Percentiles rank a stretch among this genome's conserved stretches.
Conservation (phyloP, 208 protist species). For the Leishmania amazonensis region DNA sequence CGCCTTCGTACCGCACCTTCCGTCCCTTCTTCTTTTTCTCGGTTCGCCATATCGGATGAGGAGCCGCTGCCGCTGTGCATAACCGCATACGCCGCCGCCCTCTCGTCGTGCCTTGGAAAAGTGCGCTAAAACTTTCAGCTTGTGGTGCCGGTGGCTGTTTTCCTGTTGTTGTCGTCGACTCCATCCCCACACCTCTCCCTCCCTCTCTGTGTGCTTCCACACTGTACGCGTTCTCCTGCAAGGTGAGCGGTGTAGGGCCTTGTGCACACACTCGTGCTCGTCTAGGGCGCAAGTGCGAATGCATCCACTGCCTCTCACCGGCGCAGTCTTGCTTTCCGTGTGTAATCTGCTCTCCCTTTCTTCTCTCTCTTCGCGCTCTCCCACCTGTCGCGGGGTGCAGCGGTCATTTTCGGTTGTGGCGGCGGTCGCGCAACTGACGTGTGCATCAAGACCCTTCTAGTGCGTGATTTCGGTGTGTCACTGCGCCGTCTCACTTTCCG, state of each 20-base stretch:
- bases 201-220: background rate
- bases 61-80: background rate
- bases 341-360: background rate
- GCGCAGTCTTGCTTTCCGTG: background rate
- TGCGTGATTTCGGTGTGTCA: background rate
- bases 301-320: background rate
- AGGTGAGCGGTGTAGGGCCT: background rate
- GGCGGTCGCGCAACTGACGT: background rate
- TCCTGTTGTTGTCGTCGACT: no score
- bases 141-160: background rate
- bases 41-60: background rate
- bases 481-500: background rate
- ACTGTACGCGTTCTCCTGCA: background rate
- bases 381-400: background rate
- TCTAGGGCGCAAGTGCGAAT: background rate
- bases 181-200: no score
- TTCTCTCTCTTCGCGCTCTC: background rate
- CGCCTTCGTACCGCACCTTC: no score
- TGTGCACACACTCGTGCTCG: background rate
- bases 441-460: background rate
- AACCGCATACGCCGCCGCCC: background rate
- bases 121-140: background rate
- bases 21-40: background rate
- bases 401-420: background rate
- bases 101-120: background rate